These are phyloP conservation scores for Asterochloris sp. DNA, from an alignment of 139 green algal genomes.

Conservation along the genomic window DNA sequence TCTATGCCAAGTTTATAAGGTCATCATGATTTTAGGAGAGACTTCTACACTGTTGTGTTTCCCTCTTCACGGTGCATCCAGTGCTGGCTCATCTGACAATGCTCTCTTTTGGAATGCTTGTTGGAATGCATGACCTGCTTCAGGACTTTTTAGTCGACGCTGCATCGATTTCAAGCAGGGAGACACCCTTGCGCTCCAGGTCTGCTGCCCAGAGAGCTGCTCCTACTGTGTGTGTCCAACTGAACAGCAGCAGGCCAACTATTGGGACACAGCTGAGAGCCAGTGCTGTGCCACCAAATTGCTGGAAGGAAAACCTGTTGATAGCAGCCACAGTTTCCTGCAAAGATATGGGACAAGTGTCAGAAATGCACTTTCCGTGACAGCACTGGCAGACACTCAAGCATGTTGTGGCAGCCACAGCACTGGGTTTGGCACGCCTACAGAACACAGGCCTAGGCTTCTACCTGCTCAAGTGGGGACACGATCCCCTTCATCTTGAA, in stretches of 20 bases:
- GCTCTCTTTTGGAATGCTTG: neutral
- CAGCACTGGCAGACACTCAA: no score
- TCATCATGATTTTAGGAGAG: neutral
- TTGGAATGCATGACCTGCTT: neutral
- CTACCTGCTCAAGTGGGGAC: neutral
- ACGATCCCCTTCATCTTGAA: conserved; percentile 3
- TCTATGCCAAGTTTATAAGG: conserved; percentile 52
- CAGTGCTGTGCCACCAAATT: conserved; percentile 12
- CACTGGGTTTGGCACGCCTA: no score
- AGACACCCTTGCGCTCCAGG: neutral
- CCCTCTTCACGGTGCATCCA: neutral
- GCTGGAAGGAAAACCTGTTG: conserved; percentile 5
- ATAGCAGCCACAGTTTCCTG: neutral
- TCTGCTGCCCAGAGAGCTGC: conserved; percentile 10
- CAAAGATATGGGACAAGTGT: no score
- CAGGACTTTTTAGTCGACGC: neutral
- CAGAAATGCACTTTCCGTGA: no score
- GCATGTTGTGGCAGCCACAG: no score
- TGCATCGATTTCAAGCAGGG: conserved; percentile 1
- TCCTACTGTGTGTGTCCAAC: conserved; percentile 5
- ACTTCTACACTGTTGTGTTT: neutral
- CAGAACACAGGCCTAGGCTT: no score
- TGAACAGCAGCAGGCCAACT: neutral
- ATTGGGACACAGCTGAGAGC: conserved; percentile 9
- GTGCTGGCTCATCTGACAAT: neutral